These are phyloP conservation scores for Croton setiger DNA, from an alignment of 441 rosid species.

Conservation along the genomic window DNA sequence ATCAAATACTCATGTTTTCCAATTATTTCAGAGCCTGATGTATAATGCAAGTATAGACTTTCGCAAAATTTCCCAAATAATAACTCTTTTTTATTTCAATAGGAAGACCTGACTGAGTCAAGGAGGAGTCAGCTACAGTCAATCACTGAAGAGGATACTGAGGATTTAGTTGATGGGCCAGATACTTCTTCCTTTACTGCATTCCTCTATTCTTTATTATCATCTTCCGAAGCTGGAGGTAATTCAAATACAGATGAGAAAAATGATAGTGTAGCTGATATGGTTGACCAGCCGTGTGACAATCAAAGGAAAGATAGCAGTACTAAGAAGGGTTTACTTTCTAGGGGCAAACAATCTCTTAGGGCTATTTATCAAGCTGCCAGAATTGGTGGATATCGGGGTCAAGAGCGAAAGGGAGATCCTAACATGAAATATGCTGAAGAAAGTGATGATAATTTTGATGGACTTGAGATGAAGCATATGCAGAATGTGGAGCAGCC, in stretches of 20 bases:
- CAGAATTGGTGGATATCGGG: constrained; percentile 43
- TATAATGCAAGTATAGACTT: background rate
- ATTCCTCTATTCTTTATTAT: constrained; percentile 74
- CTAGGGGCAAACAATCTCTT: constrained; percentile 72
- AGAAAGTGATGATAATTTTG: constrained; percentile 32
- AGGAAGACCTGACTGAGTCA: constrained; percentile 53
- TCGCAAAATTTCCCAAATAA: background rate
- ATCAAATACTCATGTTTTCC: background rate
- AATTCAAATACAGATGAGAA: constrained; percentile 38
- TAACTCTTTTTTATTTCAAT: constrained; percentile 8
- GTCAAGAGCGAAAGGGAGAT: constrained; percentile 47
- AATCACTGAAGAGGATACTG: constrained; percentile 39
- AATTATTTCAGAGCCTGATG: background rate
- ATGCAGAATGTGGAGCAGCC: constrained; percentile 42
- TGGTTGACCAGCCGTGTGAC: constrained; percentile 35
- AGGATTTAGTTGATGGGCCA: constrained; percentile 56
- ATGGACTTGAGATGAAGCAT: constrained; percentile 60
- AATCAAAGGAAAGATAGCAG: constrained; percentile 47
- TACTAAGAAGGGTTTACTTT: constrained; percentile 56
- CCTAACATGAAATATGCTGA: constrained; percentile 38
- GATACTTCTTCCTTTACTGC: constrained; percentile 96
- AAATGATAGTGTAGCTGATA: constrained; percentile 40
- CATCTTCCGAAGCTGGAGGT: constrained; percentile 56
- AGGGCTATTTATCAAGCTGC: constrained; percentile 53
- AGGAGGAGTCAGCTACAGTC: constrained; percentile 48